Evolutionary conservation across 495 filamentous ascomycete genomes (phyloP).

Genomic region (Penicillium cosmopolitanum): DNA sequence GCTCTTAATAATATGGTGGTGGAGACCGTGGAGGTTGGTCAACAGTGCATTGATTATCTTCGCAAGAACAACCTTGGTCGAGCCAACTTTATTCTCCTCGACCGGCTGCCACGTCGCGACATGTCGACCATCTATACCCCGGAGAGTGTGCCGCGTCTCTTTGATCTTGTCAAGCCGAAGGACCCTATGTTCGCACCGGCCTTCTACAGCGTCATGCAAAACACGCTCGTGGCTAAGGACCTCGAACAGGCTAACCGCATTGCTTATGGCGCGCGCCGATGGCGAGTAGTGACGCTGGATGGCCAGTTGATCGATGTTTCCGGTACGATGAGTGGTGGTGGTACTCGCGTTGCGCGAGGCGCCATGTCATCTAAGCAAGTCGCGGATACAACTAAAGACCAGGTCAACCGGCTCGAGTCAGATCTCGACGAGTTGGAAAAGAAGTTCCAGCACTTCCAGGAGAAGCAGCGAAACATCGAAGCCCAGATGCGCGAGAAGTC

Average conservation of each 20-base stretch:
- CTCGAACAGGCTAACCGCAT: conserved; percentile 93
- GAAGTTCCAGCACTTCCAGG: conserved; percentile 77
- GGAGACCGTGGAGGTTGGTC: conserved; percentile 90
- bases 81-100: conserved; percentile 94
- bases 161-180: conserved; percentile 90
- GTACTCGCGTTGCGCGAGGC: conserved; percentile 82
- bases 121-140: conserved; percentile 81
- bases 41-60: conserved; percentile 96
- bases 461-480: conserved; percentile 78
- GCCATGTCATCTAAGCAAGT: conserved; percentile 95
- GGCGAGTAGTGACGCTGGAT: conserved; percentile 94
- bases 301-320: conserved; percentile 96
- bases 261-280: conserved; percentile 87
- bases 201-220: conserved; percentile 90
- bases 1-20: conserved; percentile 93
- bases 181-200: conserved; percentile 85
- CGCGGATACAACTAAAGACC: conserved; percentile 80
- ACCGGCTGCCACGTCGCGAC: conserved; percentile 78
- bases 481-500: conserved; percentile 69
- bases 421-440: conserved; percentile 85
- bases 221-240: conserved; percentile 92
- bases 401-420: conserved; percentile 80
- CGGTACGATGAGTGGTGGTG: conserved; percentile 98
- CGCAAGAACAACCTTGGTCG: conserved; percentile 97
- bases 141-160: conserved; percentile 87